Base-by-base conservation (phyloP, 495 filamentous ascomycete species). In the Neurospora sp. region DNA sequence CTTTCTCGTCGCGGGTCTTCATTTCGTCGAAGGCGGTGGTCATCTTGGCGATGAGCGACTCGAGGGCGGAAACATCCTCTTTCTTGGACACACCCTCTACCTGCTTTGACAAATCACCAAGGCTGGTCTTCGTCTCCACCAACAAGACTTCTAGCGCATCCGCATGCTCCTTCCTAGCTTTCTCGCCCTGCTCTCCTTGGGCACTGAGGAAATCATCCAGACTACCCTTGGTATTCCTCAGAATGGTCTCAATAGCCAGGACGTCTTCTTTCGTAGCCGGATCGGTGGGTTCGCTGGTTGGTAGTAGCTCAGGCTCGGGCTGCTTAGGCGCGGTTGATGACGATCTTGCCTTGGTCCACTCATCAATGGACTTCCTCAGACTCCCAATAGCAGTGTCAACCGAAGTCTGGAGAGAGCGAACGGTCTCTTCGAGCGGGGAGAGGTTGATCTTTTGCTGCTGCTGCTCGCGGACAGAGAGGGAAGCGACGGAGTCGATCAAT, bases 221-320 rank as follows among this genome's bases (percentile, higher is more conserved):
- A 69, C 91, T 90, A 11, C 90, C 87, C 76, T 96, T 97, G 24
- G 92, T 93, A 78, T 94, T 94, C 69, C 90, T 88, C 31, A 98
- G 87, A 66, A 98, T 87, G 0, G 90, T 94, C 79, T 97, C 94
- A 72, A 98, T 93, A n/a, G 91, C 92, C 73, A 93, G 89, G 3
- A 92, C 92, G 76, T 97, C 93, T 73, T 95, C 92, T 78, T 88
- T 90, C 34, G 85, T 87, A 31, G 89, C 89, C 3, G 78, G 43
- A 71, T 85, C 77, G 37, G 81, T 80, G 1, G 54, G 54, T 34
- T 66, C 54, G 10, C 70, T 80, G 54, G 38, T 75, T 84, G 28
- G 87, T 21, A 4, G 43, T 42, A 37, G 69, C 31, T n/a, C 39
- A 21, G 71, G 54, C 19, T 69, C 45, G 28, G 69, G 37, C 38